These are phyloP conservation scores for Naganishia vaughanmartiniae DNA, from an alignment of 768 basidiomycete genomes.

Conservation along the genomic window DNA sequence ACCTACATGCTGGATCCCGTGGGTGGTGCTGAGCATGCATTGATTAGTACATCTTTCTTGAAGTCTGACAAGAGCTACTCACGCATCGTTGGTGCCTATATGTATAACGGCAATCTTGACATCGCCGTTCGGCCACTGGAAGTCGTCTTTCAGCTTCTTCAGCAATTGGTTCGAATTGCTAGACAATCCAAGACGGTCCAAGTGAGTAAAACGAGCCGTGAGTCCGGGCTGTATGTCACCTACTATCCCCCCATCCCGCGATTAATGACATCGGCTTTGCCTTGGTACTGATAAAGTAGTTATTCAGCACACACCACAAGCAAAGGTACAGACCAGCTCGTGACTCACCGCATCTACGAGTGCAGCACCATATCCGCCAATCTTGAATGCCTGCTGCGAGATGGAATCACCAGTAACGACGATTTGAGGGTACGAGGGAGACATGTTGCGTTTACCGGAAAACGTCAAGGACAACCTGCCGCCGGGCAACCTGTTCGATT, in stretches of 20 bases:
- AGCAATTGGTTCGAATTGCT: constrained; percentile 16
- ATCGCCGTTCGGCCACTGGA: constrained; percentile 5
- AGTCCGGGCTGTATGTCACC: background rate
- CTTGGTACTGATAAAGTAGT: background rate
- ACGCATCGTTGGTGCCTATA: constrained; percentile 25
- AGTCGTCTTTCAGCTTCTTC: constrained; percentile 13
- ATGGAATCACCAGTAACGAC: constrained; percentile 22
- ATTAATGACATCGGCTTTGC: constrained; percentile 20
- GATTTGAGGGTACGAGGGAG: constrained; percentile 17
- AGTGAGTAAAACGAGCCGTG: background rate
- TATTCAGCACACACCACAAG: no score
- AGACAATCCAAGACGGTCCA: background rate
- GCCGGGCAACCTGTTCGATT: no score
- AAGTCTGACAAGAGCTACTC: background rate
- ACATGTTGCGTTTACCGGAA: background rate
- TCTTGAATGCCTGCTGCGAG: constrained; percentile 21
- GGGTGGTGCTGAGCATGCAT: background rate
- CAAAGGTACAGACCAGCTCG: background rate
- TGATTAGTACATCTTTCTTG: background rate
- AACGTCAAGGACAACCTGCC: no score
- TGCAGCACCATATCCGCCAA: constrained; percentile 22
- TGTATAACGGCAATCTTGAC: constrained; percentile 12
- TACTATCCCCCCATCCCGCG: constrained; percentile 25
- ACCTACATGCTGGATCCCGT: constrained; percentile 15
- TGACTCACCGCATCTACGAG: constrained; percentile 13